phyloP scores from a whole-genome alignment of 495 filamentous ascomycete species.

The Neohortaea acidophila region DNA sequence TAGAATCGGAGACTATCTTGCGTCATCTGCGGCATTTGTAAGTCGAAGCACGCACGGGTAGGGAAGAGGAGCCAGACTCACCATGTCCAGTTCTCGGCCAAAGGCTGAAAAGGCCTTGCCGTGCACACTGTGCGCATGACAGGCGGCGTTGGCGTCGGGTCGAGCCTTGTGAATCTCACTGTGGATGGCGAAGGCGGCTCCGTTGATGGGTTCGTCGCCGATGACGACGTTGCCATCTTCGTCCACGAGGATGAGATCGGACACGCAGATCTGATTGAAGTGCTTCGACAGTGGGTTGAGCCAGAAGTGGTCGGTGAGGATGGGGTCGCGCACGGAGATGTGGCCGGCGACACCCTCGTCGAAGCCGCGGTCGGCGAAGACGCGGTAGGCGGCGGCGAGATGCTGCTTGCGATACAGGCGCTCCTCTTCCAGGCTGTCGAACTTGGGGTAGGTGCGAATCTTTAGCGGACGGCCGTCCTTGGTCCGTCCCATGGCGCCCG shows the following conservation, averaged over 20 bases:
- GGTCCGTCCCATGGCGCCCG: conserved; percentile 21
- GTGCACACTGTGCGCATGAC: conserved; percentile 39
- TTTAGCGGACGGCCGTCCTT: conserved; percentile 22
- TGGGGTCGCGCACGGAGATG: conserved; percentile 38
- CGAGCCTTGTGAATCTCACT: conserved; percentile 40
- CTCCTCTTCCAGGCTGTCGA: conserved; percentile 42
- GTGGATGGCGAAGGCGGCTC: conserved; percentile 57
- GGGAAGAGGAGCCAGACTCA: too few species aligned
- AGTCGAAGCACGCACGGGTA: too few species aligned
- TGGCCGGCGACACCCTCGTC: conserved; percentile 57
- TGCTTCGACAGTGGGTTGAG: conserved; percentile 42
- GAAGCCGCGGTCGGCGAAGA: conserved; percentile 52
- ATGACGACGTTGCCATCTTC: conserved; percentile 34
- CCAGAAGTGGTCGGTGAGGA: conserved; percentile 38
- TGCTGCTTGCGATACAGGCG: conserved; percentile 56
- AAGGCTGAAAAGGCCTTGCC: conserved; percentile 41
- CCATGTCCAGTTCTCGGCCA: conserved; percentile 41
- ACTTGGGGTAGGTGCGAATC: conserved; percentile 34
- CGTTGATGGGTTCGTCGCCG: conserved; percentile 43
- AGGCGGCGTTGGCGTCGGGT: conserved; percentile 37
- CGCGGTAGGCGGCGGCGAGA: conserved; percentile 55
- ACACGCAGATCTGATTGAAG: conserved; percentile 37
- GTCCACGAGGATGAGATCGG: conserved; percentile 42
- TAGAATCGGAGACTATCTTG: conserved; percentile 60
- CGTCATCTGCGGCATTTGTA: too few species aligned